Percentiles rank a stretch among this genome's conserved stretches.
These are phyloP conservation scores for Polytolypa hystricis DNA, from an alignment of 2,329 filamentous ascomycete genomes.

Conservation along the genomic window DNA sequence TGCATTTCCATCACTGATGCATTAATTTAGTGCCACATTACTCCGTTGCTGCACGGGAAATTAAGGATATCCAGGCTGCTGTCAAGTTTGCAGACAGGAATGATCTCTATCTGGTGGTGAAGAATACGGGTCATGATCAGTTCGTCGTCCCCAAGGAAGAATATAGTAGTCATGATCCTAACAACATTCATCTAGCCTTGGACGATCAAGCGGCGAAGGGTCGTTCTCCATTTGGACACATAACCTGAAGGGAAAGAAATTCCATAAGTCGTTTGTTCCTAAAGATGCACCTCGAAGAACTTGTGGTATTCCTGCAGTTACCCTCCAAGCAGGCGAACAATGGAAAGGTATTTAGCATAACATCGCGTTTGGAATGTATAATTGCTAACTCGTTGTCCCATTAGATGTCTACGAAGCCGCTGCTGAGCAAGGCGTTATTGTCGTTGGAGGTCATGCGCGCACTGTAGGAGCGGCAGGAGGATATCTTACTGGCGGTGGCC, in stretches of 20 bases:
- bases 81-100: constrained; percentile 18
- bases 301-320: constrained; percentile 15
- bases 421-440: constrained; percentile 14
- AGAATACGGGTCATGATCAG: constrained; percentile 22
- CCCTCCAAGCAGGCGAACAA: constrained; percentile 19
- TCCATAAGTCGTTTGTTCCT: constrained; percentile 15
- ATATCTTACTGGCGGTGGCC: constrained; percentile 19
- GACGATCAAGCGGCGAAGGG: constrained; percentile 17
- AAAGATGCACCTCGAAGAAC: constrained; percentile 12
- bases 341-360: constrained; percentile 14
- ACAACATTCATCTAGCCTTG: constrained; percentile 10
- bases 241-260: constrained; percentile 17
- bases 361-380: neutral
- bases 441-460: constrained; percentile 16
- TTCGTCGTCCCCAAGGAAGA: constrained; percentile 8
- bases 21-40: constrained; percentile 14
- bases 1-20: neutral
- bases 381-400: neutral
- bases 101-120: constrained; percentile 18
- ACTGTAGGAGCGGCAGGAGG: constrained; percentile 20
- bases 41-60: constrained; percentile 12
- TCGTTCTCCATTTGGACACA: constrained; percentile 21
- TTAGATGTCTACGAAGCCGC: constrained; percentile 18
- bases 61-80: constrained; percentile 5
- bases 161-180: neutral